These are phyloP conservation scores for Scleroderma citrinum DNA, from an alignment of 768 basidiomycete genomes.

Conservation along the genomic window DNA sequence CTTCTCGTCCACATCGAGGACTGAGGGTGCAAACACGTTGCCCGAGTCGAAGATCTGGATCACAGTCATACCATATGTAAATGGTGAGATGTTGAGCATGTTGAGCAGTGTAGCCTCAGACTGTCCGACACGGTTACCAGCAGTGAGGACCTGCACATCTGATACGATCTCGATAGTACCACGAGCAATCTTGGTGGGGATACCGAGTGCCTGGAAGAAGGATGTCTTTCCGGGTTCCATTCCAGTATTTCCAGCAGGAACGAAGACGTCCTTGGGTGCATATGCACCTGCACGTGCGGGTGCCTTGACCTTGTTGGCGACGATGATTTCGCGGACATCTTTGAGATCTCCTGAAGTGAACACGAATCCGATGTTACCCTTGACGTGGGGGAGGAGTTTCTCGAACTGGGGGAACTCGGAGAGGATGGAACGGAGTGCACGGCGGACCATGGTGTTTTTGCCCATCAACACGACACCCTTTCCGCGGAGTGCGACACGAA, in stretches of 20 bases:
- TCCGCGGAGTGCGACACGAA: constrained; percentile 91
- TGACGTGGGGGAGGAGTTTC: constrained; percentile 91
- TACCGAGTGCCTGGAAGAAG: constrained; percentile 99
- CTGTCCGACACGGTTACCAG: constrained; percentile 88
- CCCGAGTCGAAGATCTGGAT: constrained; percentile 95
- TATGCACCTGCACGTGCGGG: constrained; percentile 98
- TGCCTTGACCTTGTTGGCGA: constrained; percentile 96
- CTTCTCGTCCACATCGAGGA: constrained; percentile 90
- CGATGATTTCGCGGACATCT: constrained; percentile 88
- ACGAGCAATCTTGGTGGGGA: constrained; percentile 99
- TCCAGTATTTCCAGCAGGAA: constrained; percentile 96
- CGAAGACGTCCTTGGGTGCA: constrained; percentile 86
- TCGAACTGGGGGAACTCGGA: constrained; percentile 90
- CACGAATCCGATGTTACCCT: constrained; percentile 98
- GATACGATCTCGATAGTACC: constrained; percentile 99
- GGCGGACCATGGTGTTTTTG: constrained; percentile 99
- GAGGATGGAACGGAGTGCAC: constrained; percentile 90
- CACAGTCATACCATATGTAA: constrained; percentile 99
- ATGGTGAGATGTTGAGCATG: constrained; percentile 99
- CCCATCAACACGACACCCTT: constrained; percentile 98
- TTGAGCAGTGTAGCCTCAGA: constrained; percentile 98
- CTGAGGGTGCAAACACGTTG: constrained; percentile 82
- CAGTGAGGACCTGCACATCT: constrained; percentile 91
- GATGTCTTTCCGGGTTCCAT: constrained; percentile 99
- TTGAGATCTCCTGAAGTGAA: constrained; percentile 92